phyloP scores from a whole-genome alignment of 1,284 basidiomycete species.

The Testicularia cyperi region DNA sequence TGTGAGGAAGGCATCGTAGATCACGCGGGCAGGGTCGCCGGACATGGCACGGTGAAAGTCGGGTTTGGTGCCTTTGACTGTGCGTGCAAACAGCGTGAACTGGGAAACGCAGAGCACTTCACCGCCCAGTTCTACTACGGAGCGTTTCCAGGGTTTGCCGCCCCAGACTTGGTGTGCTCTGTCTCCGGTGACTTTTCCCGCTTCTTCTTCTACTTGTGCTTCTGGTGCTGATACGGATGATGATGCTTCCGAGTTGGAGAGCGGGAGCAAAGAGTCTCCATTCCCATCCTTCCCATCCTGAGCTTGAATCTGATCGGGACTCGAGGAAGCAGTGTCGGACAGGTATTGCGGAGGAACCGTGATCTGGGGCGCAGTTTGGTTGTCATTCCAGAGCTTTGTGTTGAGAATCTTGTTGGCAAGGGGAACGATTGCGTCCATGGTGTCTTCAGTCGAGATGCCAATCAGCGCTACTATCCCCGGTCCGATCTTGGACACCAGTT shows the following conservation, averaged over 20 bases:
- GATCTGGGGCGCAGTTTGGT: constrained; percentile 25
- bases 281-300: too few species aligned
- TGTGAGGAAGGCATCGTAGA: constrained; percentile 48
- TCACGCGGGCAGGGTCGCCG: constrained; percentile 28
- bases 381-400: constrained; percentile 55
- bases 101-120: constrained; percentile 58
- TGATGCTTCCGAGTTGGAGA: background rate
- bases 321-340: constrained; percentile 1
- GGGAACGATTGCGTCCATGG: constrained; percentile 38
- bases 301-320: too few species aligned
- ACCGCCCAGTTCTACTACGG: constrained; percentile 49
- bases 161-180: constrained; percentile 43
- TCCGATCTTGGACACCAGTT: constrained; percentile 51
- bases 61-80: constrained; percentile 55
- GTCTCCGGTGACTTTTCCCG: constrained; percentile 3
- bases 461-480: constrained; percentile 55
- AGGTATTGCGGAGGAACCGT: constrained; percentile 31
- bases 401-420: constrained; percentile 47
- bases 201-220: background rate
- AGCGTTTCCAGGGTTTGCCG: constrained; percentile 50
- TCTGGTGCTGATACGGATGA: background rate
- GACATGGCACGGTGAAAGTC: constrained; percentile 56
- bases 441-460: constrained; percentile 51
- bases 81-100: constrained; percentile 54
- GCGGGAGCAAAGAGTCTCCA: too few species aligned